Conservation (phyloP, 2,329 filamentous ascomycete species). For the Alternaria gaisen region DNA sequence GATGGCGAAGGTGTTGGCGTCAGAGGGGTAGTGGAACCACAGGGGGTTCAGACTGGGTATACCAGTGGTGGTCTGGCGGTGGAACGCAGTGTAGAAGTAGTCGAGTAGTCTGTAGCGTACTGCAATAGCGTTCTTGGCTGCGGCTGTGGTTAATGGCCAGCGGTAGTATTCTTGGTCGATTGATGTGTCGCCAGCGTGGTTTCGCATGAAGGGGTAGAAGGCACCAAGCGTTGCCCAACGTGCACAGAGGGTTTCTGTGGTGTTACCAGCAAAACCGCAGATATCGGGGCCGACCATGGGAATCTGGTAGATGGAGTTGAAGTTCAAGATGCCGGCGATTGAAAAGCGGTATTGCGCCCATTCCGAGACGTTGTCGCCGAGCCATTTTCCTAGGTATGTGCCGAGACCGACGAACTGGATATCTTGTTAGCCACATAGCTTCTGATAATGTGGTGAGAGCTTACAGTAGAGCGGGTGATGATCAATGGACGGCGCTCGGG, state of each 20-base stretch:
- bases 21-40: slow-evolving; percentile 73
- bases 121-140: slow-evolving; percentile 72
- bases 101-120: slow-evolving; percentile 77
- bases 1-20: slow-evolving; percentile 61
- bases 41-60: slow-evolving; percentile 72
- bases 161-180: slow-evolving; percentile 70
- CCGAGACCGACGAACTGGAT: slow-evolving; percentile 73
- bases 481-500: slow-evolving; percentile 71
- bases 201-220: slow-evolving; percentile 77
- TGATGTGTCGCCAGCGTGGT: slow-evolving; percentile 68
- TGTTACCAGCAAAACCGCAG: slow-evolving; percentile 75
- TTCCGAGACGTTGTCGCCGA: slow-evolving; percentile 61
- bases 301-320: slow-evolving; percentile 56
- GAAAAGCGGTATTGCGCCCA: slow-evolving; percentile 56
- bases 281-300: slow-evolving; percentile 67
- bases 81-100: slow-evolving; percentile 78
- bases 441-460: background rate
- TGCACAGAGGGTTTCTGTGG: slow-evolving; percentile 73
- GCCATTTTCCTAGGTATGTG: slow-evolving; percentile 65
- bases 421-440: background rate
- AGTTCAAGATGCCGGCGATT: slow-evolving; percentile 54
- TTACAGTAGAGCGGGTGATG: slow-evolving; percentile 73
- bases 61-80: slow-evolving; percentile 67
- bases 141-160: slow-evolving; percentile 62
- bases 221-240: slow-evolving; percentile 78